phyloP scores from a whole-genome alignment of 805 yeast species.

The Schwanniomyces vanrijiae region DNA sequence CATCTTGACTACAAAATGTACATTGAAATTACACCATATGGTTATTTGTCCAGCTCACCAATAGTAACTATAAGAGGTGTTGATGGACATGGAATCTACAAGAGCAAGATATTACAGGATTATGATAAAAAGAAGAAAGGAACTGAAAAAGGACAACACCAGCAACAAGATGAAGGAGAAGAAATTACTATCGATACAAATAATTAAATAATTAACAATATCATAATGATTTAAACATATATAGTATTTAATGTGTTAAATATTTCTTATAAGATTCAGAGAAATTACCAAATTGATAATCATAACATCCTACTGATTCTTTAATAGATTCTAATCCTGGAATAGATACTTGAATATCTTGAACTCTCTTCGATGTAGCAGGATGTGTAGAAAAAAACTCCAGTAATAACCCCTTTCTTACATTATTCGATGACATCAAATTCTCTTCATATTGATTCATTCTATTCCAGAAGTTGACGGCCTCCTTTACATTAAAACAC shows the following conservation, averaged over 20 bases:
- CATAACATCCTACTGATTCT: conserved; percentile 43
- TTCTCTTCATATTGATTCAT: conserved; percentile 53
- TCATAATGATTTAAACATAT: neutral
- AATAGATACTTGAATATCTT: conserved; percentile 67
- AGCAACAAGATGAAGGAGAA: conserved; percentile 4
- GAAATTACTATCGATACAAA: conserved; percentile 13
- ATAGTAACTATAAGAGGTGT: neutral
- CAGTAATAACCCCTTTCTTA: conserved; percentile 31
- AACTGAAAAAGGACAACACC: neutral
- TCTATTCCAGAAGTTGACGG: conserved; percentile 77
- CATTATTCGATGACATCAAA: conserved; percentile 36
- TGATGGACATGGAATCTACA: conserved; percentile 6
- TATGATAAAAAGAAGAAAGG: conserved; percentile 4
- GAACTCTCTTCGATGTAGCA: conserved; percentile 68
- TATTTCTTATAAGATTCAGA: conserved; percentile 13
- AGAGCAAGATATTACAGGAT: conserved; percentile 5
- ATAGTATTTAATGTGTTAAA: conserved; percentile 7
- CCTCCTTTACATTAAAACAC: conserved; percentile 77
- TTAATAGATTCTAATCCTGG: conserved; percentile 51
- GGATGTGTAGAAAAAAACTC: conserved; percentile 91
- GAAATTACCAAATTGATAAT: conserved; percentile 18
- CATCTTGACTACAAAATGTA: conserved; percentile 15
- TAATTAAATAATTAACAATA: neutral
- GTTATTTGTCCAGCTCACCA: neutral
- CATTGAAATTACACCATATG: conserved; percentile 15